Percentiles rank a stretch among this genome's conserved stretches.
These are phyloP conservation scores for Castanea crenata DNA, from an alignment of 306 rosid species.

Conservation along the genomic window DNA sequence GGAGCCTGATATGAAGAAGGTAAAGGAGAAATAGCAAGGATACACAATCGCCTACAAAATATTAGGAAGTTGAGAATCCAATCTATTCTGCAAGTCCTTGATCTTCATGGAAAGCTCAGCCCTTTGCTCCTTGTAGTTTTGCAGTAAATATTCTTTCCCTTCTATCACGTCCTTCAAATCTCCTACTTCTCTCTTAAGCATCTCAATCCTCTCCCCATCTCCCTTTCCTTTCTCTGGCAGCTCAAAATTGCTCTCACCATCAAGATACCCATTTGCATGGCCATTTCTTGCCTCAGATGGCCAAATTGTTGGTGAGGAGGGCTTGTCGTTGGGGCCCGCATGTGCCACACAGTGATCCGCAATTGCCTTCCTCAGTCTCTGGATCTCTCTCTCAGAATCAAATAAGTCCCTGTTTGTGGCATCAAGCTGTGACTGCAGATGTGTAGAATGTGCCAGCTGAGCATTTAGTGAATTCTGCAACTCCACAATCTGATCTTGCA, in stretches of 20 bases:
- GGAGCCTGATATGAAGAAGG: constrained; percentile 28
- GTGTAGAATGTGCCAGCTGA: constrained; percentile 66
- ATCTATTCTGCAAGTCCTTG: constrained; percentile 81
- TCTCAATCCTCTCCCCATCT: constrained; percentile 67
- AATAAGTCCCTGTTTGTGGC: constrained; percentile 71
- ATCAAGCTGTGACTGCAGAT: constrained; percentile 80
- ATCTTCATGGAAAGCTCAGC: constrained; percentile 67
- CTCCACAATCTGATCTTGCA: constrained; percentile 93
- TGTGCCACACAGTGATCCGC: constrained; percentile 84
- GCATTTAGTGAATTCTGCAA: constrained; percentile 70
- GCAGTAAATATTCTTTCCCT: constrained; percentile 86
- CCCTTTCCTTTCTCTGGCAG: constrained; percentile 50
- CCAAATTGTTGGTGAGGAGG: constrained; percentile 39
- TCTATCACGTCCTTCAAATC: constrained; percentile 89
- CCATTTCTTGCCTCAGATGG: constrained; percentile 53
- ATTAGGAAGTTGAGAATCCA: constrained; percentile 88
- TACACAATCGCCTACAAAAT: constrained; percentile 85
- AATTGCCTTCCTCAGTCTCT: constrained; percentile 84
- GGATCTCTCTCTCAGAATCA: constrained; percentile 82
- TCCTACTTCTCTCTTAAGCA: constrained; percentile 79
- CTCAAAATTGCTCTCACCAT: constrained; percentile 55
- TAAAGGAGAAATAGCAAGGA: constrained; percentile 32
- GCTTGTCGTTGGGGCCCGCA: constrained; percentile 42
- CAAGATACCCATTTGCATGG: constrained; percentile 54
- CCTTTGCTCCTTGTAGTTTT: constrained; percentile 89